These are phyloP conservation scores for Psophocarpus tetragonolobus DNA, from an alignment of 306 rosid species.

Conservation along the genomic window DNA sequence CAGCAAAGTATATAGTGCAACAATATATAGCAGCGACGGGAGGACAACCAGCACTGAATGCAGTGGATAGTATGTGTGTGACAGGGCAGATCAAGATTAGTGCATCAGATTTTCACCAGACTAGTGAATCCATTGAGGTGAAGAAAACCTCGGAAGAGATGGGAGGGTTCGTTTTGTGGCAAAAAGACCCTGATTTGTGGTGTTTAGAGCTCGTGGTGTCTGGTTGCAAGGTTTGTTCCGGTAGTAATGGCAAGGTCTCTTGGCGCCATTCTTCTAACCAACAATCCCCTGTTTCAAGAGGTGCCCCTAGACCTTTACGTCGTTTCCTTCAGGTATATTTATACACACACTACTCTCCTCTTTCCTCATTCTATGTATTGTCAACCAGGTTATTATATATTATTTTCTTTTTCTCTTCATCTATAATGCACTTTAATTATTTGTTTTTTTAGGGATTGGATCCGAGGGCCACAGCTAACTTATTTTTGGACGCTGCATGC, in stretches of 20 bases:
- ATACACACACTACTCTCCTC: too few species aligned
- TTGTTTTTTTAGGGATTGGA: conserved; percentile 67
- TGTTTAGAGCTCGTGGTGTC: conserved; percentile 71
- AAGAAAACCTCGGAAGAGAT: conserved; percentile 66
- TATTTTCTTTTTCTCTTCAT: too few species aligned
- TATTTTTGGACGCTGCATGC: conserved; percentile 80
- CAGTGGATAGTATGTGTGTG: conserved; percentile 80
- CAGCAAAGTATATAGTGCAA: conserved; percentile 90
- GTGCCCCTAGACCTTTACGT: conserved; percentile 90
- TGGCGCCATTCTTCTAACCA: conserved; percentile 95
- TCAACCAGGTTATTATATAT: too few species aligned
- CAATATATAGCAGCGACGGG: conserved; percentile 96
- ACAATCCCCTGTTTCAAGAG: conserved; percentile 59
- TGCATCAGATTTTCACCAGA: conserved; percentile 82
- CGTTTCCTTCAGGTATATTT: conserved; percentile 79
- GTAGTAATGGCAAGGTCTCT: conserved; percentile 83
- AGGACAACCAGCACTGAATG: conserved; percentile 79
- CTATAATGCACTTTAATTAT: not conserved
- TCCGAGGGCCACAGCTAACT: conserved; percentile 84
- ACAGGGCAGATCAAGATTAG: conserved; percentile 74
- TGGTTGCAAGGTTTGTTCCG: conserved; percentile 78
- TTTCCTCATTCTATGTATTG: too few species aligned
- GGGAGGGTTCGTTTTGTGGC: conserved; percentile 90
- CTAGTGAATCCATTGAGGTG: conserved; percentile 48
- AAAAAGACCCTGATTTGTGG: conserved; percentile 93